phyloP scores from a whole-genome alignment of 129 eudicot genomes.

The Escallonia rubra region DNA sequence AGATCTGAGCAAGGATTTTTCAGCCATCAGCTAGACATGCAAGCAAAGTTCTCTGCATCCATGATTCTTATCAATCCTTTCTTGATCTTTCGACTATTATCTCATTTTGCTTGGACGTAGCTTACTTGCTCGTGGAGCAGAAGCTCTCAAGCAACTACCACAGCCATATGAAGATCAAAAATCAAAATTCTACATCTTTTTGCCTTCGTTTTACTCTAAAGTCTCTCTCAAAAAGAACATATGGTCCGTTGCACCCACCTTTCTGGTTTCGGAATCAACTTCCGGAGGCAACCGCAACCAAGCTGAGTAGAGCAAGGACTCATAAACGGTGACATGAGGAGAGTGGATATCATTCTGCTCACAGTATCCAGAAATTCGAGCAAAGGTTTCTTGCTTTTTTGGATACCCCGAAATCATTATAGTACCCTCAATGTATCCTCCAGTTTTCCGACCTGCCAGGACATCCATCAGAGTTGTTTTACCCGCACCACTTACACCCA shows the following conservation, averaged over 20 bases:
- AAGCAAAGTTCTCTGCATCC: no score
- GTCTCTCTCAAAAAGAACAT: neutral
- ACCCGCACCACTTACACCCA: slow-evolving; percentile 41
- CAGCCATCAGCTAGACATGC: no score
- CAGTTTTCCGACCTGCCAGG: slow-evolving; percentile 32
- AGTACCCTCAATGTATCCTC: slow-evolving; percentile 25
- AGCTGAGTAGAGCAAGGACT: slow-evolving; percentile 29
- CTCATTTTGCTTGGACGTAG: no score
- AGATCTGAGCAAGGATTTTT: no score
- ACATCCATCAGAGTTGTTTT: slow-evolving; percentile 39
- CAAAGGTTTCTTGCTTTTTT: slow-evolving; percentile 35
- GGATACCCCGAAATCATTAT: slow-evolving; percentile 29
- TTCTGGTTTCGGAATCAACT: slow-evolving; percentile 12
- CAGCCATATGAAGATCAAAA: no score
- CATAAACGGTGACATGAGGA: slow-evolving; percentile 30
- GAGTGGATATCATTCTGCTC: slow-evolving; percentile 31
- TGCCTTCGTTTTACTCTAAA: no score
- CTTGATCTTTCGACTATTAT: no score
- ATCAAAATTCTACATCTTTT: no score
- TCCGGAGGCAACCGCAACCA: slow-evolving; percentile 32
- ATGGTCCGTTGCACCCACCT: slow-evolving; percentile 6
- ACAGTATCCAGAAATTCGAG: slow-evolving; percentile 28
- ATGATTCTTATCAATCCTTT: no score
- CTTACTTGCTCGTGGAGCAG: no score
- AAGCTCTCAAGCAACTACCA: no score